A percentile compares a stretch with the other conserved stretches of the same genome.
Conservation (phyloP, 164 flowering plant genomes). For the grape (Vitis vinifera) region ASM3070453v1 NC_081823.1:9294001-9294500, state of each 20-base stretch:
- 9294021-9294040: slow-evolving; percentile 61
- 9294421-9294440: slow-evolving; percentile 45
- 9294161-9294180: slow-evolving; percentile 90
- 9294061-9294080: slow-evolving; percentile 69
- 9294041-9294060: slow-evolving; percentile 87
- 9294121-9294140: not conserved
- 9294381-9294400: slow-evolving; percentile 55
- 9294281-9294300: not conserved
- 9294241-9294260: slow-evolving; percentile 50
- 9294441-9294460: slow-evolving; percentile 39
- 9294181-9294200: slow-evolving; percentile 77
- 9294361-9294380: not conserved
- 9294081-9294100: not conserved
- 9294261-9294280: slow-evolving; percentile 2
- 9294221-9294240: slow-evolving; percentile 59
- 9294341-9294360: not conserved
- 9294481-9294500: not conserved
- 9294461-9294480: slow-evolving; percentile 57
- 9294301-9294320: too few relatives aligned
- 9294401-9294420: slow-evolving; percentile 59
- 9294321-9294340: too few relatives aligned
- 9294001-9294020: slow-evolving; percentile 61
- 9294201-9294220: slow-evolving; percentile 73
- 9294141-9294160: slow-evolving; percentile 49
- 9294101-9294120: not conserved